Evolutionary conservation across 805 yeast species (phyloP).

Genomic region (Metschnikowia borealis): DNA sequence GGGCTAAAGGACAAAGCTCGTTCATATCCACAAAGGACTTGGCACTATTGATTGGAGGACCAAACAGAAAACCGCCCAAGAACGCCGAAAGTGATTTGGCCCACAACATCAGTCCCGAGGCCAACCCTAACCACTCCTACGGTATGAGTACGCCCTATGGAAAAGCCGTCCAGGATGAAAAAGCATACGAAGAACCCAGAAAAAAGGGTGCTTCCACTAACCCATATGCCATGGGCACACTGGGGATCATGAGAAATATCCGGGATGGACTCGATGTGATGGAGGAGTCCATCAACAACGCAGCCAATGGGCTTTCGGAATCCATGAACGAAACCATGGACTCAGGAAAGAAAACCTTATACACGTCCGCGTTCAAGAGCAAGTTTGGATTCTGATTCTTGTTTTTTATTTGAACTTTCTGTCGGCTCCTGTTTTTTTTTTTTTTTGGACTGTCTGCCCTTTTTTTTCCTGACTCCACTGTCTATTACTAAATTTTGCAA

Average conservation of each 20-base stretch:
- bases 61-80: constrained; percentile 58
- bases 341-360: constrained; percentile 46
- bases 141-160: constrained; percentile 21
- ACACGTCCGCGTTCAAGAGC: constrained; percentile 49
- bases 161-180: constrained; percentile 2
- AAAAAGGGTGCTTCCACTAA: constrained; percentile 25
- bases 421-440: too few relatives aligned
- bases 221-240: constrained; percentile 38
- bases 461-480: not conserved
- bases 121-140: constrained; percentile 34
- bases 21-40: constrained; percentile 60
- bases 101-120: constrained; percentile 42
- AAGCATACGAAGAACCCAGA: constrained; percentile 46
- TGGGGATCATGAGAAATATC: constrained; percentile 40
- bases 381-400: constrained; percentile 47
- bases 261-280: constrained; percentile 50
- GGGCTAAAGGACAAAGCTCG: constrained; percentile 75
- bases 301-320: constrained; percentile 53
- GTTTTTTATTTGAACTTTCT: too few relatives aligned
- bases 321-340: constrained; percentile 50
- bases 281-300: constrained; percentile 54
- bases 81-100: constrained; percentile 57
- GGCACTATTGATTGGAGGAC: constrained; percentile 67
- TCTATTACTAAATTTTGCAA: not conserved
- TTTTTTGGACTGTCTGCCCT: too few relatives aligned